Conservation (phyloP, 2,329 filamentous ascomycete genomes). For the Aphanocladium album region DNA sequence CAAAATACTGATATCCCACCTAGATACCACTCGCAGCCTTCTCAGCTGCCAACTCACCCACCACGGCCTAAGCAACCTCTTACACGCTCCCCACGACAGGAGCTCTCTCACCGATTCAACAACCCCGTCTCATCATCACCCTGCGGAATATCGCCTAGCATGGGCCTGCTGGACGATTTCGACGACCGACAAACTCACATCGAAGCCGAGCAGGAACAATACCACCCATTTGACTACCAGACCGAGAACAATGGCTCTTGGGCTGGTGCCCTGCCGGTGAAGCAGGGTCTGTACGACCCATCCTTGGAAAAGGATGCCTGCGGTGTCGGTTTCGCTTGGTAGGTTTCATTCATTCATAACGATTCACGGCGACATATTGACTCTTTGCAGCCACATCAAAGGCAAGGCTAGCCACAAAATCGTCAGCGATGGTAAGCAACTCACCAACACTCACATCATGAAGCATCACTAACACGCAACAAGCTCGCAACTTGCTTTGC, state of each 20-base stretch:
- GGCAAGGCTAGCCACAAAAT: constrained; percentile 97
- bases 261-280: constrained; percentile 92
- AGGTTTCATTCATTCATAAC: constrained; percentile 38
- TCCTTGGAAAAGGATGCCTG: constrained; percentile 97
- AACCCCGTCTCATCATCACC: neutral
- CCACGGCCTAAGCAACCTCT: constrained; percentile 2
- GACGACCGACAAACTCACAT: constrained; percentile 62
- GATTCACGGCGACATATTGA: constrained; percentile 1
- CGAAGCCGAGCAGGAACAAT: constrained; percentile 55
- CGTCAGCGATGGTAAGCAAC: constrained; percentile 82
- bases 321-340: constrained; percentile 98
- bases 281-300: constrained; percentile 98
- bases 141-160: constrained; percentile 55
- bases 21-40: neutral
- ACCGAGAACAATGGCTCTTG: constrained; percentile 80
- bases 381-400: constrained; percentile 75
- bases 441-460: constrained; percentile 13
- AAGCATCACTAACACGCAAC: neutral
- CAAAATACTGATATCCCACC: neutral
- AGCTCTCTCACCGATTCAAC: neutral
- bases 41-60: constrained; percentile 2
- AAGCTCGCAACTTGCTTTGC: constrained; percentile 84
- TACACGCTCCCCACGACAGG: neutral
- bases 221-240: constrained; percentile 78
- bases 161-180: constrained; percentile 62